A percentile compares a stretch with the other conserved stretches of the same genome.
These are phyloP conservation scores for Adansonia rubrostipa DNA, from an alignment of 441 rosid species.

Conservation along the genomic window DNA sequence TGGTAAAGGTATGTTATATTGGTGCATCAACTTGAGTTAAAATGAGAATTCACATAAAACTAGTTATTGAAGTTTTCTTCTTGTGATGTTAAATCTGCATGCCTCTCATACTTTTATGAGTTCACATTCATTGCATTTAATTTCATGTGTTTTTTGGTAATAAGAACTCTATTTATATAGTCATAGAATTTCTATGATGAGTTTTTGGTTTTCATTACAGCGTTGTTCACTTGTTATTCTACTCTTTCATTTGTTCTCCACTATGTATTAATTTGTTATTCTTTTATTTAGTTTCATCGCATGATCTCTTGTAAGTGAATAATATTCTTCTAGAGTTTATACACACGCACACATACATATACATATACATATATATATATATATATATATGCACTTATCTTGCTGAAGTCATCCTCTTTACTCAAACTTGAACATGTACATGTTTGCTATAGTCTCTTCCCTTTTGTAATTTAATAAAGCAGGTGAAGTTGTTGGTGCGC, in stretches of 20 bases:
- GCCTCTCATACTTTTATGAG: background rate
- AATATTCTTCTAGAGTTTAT: background rate
- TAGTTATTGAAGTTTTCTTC: conserved; percentile 16
- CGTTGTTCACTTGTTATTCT: conserved; percentile 9
- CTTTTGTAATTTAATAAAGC: conserved; percentile 36
- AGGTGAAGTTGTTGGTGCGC: conserved; percentile 97
- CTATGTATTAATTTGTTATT: conserved; percentile 7
- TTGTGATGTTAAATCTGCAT: conserved; percentile 19
- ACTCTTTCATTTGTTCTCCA: background rate
- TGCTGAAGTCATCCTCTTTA: background rate
- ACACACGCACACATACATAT: too few species aligned
- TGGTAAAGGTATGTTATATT: conserved; percentile 81
- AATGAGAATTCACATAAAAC: conserved; percentile 9
- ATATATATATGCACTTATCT: background rate
- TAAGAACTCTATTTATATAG: background rate
- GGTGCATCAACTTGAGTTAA: conserved; percentile 12
- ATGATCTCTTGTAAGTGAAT: background rate
- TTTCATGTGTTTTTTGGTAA: background rate
- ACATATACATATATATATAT: too few species aligned
- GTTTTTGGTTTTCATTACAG: background rate
- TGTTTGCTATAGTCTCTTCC: conserved; percentile 13
- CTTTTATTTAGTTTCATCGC: background rate
- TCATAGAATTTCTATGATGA: background rate
- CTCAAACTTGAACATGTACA: conserved; percentile 15
- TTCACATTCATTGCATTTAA: background rate